Base-by-base conservation (phyloP, 2,329 filamentous ascomycete genomes). In the Ceratocystis albifundus region DNA sequence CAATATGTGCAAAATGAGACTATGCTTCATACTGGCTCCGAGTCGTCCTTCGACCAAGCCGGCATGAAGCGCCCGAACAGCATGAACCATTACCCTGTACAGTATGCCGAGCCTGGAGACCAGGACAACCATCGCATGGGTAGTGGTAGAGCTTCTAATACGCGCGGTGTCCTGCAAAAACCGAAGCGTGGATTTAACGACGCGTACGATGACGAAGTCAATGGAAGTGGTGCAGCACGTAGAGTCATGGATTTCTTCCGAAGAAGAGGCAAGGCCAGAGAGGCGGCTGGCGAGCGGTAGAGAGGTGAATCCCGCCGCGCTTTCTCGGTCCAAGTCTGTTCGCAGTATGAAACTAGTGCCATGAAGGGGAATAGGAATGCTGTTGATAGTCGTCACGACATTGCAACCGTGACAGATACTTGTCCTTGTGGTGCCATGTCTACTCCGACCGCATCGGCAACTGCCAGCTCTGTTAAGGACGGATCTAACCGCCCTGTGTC, bases 241-340 rank as follows among this genome's bases (percentile, higher is more conserved):
- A 86, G 90, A 73, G 94, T 99, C 48, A 97, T 99, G 92, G 93
- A 99, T 77, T 96, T 97, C 76, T 99, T 99, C 80, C 83, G 94
- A 71, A 83, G 92, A 74, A 84, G 92, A 74, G 90, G 89, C 66
- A 90, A 88, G 77, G 89, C 87, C 22, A 68, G 67, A 66, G 67
- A 68, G 46, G 67, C 63, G 50, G 64, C 59, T 64, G 59, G 65
- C 57, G 62, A 66, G 64, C 68, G 66, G 67, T 65, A 68, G 67
- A 66, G 48, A 57, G 62, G 61, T 8, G 17, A 61, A 62, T 65
- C 64, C 44, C 62, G 68, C 66, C 68, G 45, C 62, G 48, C 57
- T 66, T 67, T 65, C 65, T 65, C 67, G 50, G 41, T 57, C 48
- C 65, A 61, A 30, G 59, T 62, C 65, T 22, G 59, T 59, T 66